These are phyloP conservation scores for Macrolepiota dolichaula DNA, from an alignment of 768 basidiomycete species.

Conservation along the genomic window DNA sequence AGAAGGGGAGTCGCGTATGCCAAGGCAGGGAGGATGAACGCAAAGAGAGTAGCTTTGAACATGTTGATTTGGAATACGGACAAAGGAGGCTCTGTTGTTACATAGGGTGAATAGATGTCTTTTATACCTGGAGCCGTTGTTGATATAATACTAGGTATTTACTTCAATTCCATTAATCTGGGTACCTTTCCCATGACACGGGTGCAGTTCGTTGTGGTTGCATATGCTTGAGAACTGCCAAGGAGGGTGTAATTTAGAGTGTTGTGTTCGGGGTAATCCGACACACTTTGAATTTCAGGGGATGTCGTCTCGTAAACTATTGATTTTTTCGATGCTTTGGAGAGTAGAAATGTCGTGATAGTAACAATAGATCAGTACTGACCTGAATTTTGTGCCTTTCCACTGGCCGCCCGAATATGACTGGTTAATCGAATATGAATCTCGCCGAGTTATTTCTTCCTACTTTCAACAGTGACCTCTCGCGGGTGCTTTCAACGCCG, in stretches of 20 bases:
- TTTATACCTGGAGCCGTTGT: not conserved
- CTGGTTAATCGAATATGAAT: not conserved
- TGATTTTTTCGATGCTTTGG: not conserved
- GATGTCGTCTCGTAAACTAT: not conserved
- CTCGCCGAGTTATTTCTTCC: not conserved
- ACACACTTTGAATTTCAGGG: not conserved
- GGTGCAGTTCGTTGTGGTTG: conserved; percentile 2
- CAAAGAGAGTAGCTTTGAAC: conserved; percentile 15
- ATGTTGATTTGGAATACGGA: conserved; percentile 7
- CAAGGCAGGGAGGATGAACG: conserved; percentile 17
- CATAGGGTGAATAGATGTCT: not conserved
- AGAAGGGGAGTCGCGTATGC: conserved; percentile 17
- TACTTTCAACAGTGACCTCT: not conserved
- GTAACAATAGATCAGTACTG: no score
- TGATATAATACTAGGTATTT: not conserved
- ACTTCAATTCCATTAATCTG: not conserved
- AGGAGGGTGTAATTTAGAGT: not conserved
- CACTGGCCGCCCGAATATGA: not conserved
- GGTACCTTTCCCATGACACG: not conserved
- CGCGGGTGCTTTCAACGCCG: not conserved
- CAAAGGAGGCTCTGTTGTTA: not conserved
- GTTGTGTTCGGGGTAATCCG: not conserved
- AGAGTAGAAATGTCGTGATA: not conserved
- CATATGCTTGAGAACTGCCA: not conserved
- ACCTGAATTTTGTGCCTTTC: no score